These are phyloP conservation scores for Amyloporia xantha DNA, from an alignment of 768 basidiomycete genomes.

Conservation along the genomic window DNA sequence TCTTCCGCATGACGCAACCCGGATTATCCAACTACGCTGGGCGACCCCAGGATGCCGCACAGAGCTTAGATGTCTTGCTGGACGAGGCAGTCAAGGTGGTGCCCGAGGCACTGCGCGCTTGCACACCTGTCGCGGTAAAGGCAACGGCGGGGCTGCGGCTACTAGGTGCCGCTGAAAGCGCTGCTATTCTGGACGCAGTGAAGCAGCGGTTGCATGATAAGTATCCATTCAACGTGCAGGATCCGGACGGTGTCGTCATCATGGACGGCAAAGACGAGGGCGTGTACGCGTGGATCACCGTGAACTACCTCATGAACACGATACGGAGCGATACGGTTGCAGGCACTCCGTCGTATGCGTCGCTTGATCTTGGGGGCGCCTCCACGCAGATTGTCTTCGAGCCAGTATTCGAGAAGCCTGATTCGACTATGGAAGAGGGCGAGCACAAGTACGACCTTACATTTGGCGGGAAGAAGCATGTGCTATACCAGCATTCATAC, in stretches of 20 bases:
- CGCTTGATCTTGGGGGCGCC: conserved; percentile 93
- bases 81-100: conserved; percentile 77
- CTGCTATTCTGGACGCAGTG: conserved; percentile 73
- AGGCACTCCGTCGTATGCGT: conserved; percentile 64
- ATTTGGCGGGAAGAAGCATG: conserved; percentile 65
- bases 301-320: conserved; percentile 82
- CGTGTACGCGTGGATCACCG: conserved; percentile 98
- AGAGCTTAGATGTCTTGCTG: conserved; percentile 70
- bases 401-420: conserved; percentile 48
- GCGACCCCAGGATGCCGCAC: conserved; percentile 64
- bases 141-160: conserved; percentile 86
- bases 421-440: conserved; percentile 53
- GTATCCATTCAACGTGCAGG: conserved; percentile 66
- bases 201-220: conserved; percentile 43
- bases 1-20: conserved; percentile 76
- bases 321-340: conserved; percentile 49
- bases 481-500: conserved; percentile 96
- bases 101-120: conserved; percentile 53
- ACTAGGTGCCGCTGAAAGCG: conserved; percentile 54
- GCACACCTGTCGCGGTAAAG: conserved; percentile 87
- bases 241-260: conserved; percentile 65
- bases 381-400: conserved; percentile 98
- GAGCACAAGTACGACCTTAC: conserved; percentile 87
- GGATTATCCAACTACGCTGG: conserved; percentile 65
- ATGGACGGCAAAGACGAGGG: conserved; percentile 98